Evolutionary conservation across 2,329 filamentous ascomycete genomes (phyloP).

Genomic region (Samsoniella hepiali): DNA sequence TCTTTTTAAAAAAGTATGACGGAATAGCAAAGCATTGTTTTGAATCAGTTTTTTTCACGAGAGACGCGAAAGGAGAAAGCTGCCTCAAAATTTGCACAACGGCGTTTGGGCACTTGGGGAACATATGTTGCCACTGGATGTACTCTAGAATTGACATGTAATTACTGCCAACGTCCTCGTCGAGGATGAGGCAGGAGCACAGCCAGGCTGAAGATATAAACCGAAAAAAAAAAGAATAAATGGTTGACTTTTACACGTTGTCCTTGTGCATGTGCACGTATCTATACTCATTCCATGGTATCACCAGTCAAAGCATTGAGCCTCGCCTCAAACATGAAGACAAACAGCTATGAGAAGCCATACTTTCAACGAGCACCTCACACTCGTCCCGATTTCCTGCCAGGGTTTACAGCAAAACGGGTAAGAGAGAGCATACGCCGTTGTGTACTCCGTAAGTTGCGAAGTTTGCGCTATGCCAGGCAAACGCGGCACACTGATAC

Average conservation of each 20-base stretch:
- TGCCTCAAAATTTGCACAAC: conserved; percentile 15
- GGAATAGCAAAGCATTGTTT: conserved; percentile 18
- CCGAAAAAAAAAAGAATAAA: conserved; percentile 12
- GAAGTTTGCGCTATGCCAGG: too few species aligned
- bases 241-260: conserved; percentile 5
- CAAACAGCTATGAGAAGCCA: too few species aligned
- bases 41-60: conserved; percentile 8
- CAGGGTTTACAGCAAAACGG: too few species aligned
- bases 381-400: too few species aligned
- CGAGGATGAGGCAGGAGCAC: conserved; percentile 8
- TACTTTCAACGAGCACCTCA: too few species aligned
- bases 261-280: not conserved
- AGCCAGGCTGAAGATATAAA: conserved; percentile 13
- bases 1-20: conserved; percentile 9
- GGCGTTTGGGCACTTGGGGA: conserved; percentile 16
- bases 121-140: conserved; percentile 16
- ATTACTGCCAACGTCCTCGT: not conserved
- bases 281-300: too few species aligned
- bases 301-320: too few species aligned
- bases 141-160: conserved; percentile 18
- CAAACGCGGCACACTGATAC: too few species aligned
- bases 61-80: not conserved
- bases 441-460: too few species aligned
- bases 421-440: too few species aligned
- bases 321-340: too few species aligned